Percentiles rank a stretch among this genome's conserved stretches.
phyloP scores from a whole-genome alignment of 176 grass and related monocot species.

The Carex scoparia region DNA sequence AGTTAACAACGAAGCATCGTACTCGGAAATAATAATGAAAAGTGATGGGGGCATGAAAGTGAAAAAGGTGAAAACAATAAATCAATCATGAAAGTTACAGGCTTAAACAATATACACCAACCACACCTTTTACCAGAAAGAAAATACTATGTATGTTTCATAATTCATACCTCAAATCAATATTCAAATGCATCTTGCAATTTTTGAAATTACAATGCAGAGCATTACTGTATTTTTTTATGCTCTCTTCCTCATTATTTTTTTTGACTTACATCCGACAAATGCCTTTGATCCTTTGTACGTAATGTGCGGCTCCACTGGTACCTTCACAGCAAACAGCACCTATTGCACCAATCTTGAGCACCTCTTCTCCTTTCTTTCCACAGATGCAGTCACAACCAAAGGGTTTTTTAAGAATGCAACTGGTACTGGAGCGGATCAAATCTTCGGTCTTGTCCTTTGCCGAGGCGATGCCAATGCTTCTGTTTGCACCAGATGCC shows the following conservation, averaged over 20 bases:
- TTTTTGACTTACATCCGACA: not conserved
- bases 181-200: not conserved
- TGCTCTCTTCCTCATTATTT: not conserved
- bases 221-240: not conserved
- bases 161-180: not conserved
- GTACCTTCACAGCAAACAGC: slow-evolving; percentile 30
- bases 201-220: not conserved
- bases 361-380: slow-evolving; percentile 22
- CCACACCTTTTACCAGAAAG: not conserved
- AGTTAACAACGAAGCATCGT: not conserved
- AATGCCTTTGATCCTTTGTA: slow-evolving; percentile 12
- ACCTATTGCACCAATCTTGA: slow-evolving; percentile 44
- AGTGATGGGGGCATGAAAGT: not conserved
- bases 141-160: not conserved
- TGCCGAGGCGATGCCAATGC: slow-evolving; percentile 41
- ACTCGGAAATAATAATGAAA: not conserved
- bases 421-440: not conserved
- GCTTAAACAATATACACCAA: not conserved
- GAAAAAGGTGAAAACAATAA: not conserved
- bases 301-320: slow-evolving; percentile 18
- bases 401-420: slow-evolving; percentile 7
- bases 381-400: not conserved
- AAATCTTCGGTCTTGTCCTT: slow-evolving; percentile 22
- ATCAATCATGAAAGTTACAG: not conserved
- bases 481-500: slow-evolving; percentile 30